Evolutionary conservation across 2,329 filamentous ascomycete species (phyloP).

Genomic region (Aspergillus hiratsukae): DNA sequence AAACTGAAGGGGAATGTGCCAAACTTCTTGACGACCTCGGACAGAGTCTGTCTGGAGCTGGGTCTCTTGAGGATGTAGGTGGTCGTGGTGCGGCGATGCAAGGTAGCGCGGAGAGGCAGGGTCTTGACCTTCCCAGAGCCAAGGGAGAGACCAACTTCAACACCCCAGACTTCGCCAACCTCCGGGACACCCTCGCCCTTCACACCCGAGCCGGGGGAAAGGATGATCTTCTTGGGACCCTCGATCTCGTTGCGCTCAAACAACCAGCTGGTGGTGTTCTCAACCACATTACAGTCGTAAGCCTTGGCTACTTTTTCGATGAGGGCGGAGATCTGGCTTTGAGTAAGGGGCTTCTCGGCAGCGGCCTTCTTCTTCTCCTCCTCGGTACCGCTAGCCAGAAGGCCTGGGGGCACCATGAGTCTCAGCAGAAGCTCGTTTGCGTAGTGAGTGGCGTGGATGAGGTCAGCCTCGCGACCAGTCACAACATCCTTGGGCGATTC

Average conservation of each 20-base stretch:
- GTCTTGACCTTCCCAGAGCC: conserved; percentile 94
- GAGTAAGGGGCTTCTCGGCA: conserved; percentile 74
- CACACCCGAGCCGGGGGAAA: conserved; percentile 72
- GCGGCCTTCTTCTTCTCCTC: conserved; percentile 94
- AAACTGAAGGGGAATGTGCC: conserved; percentile 97
- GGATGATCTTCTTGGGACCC: conserved; percentile 95
- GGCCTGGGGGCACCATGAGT: conserved; percentile 84
- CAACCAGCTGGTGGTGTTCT: conserved; percentile 96
- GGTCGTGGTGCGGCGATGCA: conserved; percentile 87
- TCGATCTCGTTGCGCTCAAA: conserved; percentile 98
- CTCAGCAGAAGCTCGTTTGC: conserved; percentile 92
- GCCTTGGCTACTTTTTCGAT: conserved; percentile 87
- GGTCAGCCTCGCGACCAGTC: conserved; percentile 74
- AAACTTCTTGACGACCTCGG: conserved; percentile 95
- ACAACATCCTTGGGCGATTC: conserved; percentile 61
- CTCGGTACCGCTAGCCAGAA: conserved; percentile 75
- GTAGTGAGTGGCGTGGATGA: conserved; percentile 87
- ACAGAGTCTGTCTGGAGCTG: conserved; percentile 85
- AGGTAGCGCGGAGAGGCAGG: conserved; percentile 78
- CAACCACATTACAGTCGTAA: conserved; percentile 88
- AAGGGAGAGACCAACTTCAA: conserved; percentile 89
- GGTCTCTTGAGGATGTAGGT: conserved; percentile 93
- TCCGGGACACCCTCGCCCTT: conserved; percentile 89
- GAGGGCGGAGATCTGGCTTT: conserved; percentile 79
- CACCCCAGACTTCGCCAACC: conserved; percentile 92